Evolutionary conservation across 345 rosid genomes (phyloP), one percentile per base, ranked within the genome.

Genomic region (Triadica sebifera): DNA sequence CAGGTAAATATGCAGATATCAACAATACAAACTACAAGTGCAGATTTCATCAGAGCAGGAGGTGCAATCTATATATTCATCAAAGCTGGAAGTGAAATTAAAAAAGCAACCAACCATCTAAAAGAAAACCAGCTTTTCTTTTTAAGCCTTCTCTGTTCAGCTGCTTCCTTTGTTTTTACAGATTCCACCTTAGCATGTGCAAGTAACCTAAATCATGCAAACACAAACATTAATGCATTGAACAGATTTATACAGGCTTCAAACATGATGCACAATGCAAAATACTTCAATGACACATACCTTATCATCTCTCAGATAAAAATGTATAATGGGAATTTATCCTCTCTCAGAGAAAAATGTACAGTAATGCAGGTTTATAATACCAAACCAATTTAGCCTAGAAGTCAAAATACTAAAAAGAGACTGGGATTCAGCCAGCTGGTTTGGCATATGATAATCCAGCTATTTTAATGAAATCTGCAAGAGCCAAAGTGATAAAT

Each of bases 151-250:
- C 87, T 88, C 80, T 82, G 91, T 80, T 91, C 94, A 70, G 99
- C 99, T 71, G 90, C 99, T 84, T 93, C 98, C 85, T 91, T 95
- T 16, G 90, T 86, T 80, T 84, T 91, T 55, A 90, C 94, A 72
- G 97, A 89, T 87, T 95, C 98, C 86, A 88, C 90, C 89, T 93
- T 95, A 56, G 96, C 99, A 90, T 95, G 99, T 66, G 98, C 99
- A 81, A 95, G 98, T 78, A 95, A 87, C 97, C 99, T 95, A 81
- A 62, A 69, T 25, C 20, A 70, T 69, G 47, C 29, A 62, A 47
- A 50, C 0, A 58, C 17, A 4, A 37, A 12, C 20, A 38, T 6
- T 19, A 19, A 10, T 38, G 9, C 15, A 53, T 39, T 69, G 29
- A 10, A 11, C 17, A 74, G 11, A 51, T 10, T 22, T 49, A 15